phyloP scores from a whole-genome alignment of 805 yeast genomes.

The Ogataea haglerorum region DNA sequence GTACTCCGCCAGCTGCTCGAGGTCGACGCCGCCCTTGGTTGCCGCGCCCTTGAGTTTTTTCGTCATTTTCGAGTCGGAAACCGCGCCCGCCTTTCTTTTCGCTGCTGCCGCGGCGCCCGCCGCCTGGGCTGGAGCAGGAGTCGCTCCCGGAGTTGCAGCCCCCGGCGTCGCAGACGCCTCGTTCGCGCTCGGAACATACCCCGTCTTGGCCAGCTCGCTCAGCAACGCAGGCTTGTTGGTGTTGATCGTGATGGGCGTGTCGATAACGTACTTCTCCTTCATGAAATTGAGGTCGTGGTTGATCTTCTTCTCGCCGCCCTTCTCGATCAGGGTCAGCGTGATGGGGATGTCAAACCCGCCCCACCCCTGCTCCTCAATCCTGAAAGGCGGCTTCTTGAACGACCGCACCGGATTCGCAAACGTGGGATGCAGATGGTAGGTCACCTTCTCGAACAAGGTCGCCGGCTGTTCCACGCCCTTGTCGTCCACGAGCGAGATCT shows the following conservation, averaged over 20 bases:
- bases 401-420: slow-evolving; percentile 85
- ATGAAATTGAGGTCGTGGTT: slow-evolving; percentile 87
- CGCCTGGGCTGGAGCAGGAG: slow-evolving; percentile 6
- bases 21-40: slow-evolving; percentile 72
- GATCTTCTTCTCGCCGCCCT: slow-evolving; percentile 82
- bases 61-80: slow-evolving; percentile 36
- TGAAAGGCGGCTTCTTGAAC: slow-evolving; percentile 79
- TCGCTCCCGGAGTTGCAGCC: slow-evolving; percentile 21
- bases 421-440: slow-evolving; percentile 92
- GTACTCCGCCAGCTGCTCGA: slow-evolving; percentile 87
- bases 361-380: slow-evolving; percentile 93
- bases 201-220: slow-evolving; percentile 72
- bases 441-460: slow-evolving; percentile 82
- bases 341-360: slow-evolving; percentile 94
- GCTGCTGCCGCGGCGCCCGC: slow-evolving; percentile 9
- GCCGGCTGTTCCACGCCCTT: slow-evolving; percentile 85
- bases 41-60: slow-evolving; percentile 57
- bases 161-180: slow-evolving; percentile 32
- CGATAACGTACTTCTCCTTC: slow-evolving; percentile 70
- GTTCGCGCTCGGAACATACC: slow-evolving; percentile 58
- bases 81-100: slow-evolving; percentile 13
- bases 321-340: slow-evolving; percentile 71
- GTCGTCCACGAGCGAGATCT: slow-evolving; percentile 69
- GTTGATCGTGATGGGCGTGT: slow-evolving; percentile 76
- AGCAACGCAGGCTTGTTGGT: slow-evolving; percentile 69